Evolutionary conservation across 202 grass and related monocot species (phyloP).

Genomic region (Brachypodium distachyon): DNA sequence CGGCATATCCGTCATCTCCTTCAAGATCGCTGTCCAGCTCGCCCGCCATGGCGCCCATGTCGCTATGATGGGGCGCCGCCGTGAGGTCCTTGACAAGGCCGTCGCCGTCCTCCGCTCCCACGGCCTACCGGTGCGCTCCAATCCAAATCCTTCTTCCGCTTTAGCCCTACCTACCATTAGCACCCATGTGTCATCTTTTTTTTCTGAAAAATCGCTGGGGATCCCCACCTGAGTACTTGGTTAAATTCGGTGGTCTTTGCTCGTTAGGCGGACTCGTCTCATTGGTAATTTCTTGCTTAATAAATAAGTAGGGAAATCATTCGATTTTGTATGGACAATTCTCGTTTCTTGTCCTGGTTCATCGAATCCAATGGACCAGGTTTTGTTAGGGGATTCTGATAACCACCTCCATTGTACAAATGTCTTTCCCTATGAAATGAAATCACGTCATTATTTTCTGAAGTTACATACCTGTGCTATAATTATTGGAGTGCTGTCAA

Average conservation of each 20-base stretch:
- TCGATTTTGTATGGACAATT: background rate
- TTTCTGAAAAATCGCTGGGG: too few species aligned
- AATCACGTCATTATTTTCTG: background rate
- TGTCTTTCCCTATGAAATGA: background rate
- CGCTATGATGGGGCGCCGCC: conserved; percentile 85
- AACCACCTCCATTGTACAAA: too few species aligned
- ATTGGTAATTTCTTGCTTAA: background rate
- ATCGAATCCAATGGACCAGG: too few species aligned
- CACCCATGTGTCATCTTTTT: background rate
- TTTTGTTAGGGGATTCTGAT: too few species aligned
- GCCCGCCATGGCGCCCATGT: conserved; percentile 68
- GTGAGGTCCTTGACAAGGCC: conserved; percentile 68
- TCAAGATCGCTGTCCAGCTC: conserved; percentile 72
- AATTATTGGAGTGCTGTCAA: too few species aligned
- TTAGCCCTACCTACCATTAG: background rate
- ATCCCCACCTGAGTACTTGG: too few species aligned
- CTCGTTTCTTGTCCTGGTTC: too few species aligned
- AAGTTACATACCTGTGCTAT: background rate
- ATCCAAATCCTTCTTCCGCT: background rate
- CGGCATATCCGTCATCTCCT: conserved; percentile 76
- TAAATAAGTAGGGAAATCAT: background rate
- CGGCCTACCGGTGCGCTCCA: conserved; percentile 44
- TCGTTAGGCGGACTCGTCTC: background rate
- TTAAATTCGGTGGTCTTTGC: background rate
- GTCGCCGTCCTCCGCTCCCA: conserved; percentile 52